Base-by-base conservation (phyloP, 257 asterid species). In the Eucommia ulmoides region DNA sequence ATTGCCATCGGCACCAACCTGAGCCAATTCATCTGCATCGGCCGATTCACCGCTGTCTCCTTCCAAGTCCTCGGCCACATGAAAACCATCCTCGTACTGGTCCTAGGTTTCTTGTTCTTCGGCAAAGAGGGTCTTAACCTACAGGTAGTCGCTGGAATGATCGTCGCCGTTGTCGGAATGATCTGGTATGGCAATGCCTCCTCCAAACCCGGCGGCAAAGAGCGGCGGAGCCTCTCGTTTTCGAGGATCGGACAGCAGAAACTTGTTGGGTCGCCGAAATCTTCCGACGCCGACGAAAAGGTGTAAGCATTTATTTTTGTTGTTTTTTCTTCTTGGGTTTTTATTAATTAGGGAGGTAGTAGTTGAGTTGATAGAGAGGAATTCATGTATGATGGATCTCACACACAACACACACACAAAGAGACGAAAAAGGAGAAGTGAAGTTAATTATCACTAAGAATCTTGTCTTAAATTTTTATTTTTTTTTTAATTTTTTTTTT, bases 1-100 rank as follows among this genome's bases (percentile, higher is more conserved):
- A 88, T 88, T 45, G 97, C 97, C 3, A 74, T 88, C 23, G 97
- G 97, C 41, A 88, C 97, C 12, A 88, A 88, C 56, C 83, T 88
- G 51, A 88, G 97, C 69, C 97, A 84, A 76, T 88, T 88, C 77
- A 88, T 88, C 72, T 88, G 97, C 70, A 87, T 87, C 42, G 94
- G 94, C 65, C 78, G 97, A 81, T 87, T 87, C 64, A 83, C 91
- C 38, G 97, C 97, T 11, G 97, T 87, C 7, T 42, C 97, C 33
- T 87, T 87, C 68, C 97, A 87, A 78, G 97, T 88, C 49, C 81
- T 88, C 6, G 95, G 97, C 56, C 97, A 87, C 63, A 83, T 87
- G 97, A 87, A 87, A 72, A 88, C 97, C 11, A 88, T 88, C 68
- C 92, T 88, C 8, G 97, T 88, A 45, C 50, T 88, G 68, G 73